Percentiles rank a stretch among this genome's conserved stretches.
Conservation (phyloP, 2,329 filamentous ascomycete species). For the Arachnopeziza araneosa region DNA sequence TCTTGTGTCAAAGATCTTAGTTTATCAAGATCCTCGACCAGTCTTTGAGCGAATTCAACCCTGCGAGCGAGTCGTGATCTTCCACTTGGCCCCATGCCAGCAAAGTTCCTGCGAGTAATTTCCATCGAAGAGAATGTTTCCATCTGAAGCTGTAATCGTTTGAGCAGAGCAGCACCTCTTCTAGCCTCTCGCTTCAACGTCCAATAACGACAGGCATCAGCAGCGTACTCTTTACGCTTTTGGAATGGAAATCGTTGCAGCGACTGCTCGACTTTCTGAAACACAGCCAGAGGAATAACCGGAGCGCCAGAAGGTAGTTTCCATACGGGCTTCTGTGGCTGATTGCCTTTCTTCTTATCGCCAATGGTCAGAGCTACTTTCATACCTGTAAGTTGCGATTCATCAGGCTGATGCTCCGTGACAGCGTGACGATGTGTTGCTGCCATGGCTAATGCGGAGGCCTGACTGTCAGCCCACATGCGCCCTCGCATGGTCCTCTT, state of each 20-base stretch:
- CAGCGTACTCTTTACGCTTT: slow-evolving; percentile 86
- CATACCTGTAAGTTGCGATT: slow-evolving; percentile 76
- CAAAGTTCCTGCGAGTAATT: slow-evolving; percentile 89
- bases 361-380: slow-evolving; percentile 71
- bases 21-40: slow-evolving; percentile 72
- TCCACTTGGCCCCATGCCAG: slow-evolving; percentile 85
- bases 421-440: slow-evolving; percentile 60
- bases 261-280: slow-evolving; percentile 77
- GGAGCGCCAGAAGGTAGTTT: slow-evolving; percentile 91
- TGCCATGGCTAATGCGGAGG: slow-evolving; percentile 74
- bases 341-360: slow-evolving; percentile 65
- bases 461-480: slow-evolving; percentile 88
- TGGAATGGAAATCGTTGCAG: slow-evolving; percentile 77
- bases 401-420: slow-evolving; percentile 69
- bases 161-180: slow-evolving; percentile 83
- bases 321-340: slow-evolving; percentile 68
- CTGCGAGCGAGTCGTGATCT: slow-evolving; percentile 71
- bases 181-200: slow-evolving; percentile 92
- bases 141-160: slow-evolving; percentile 88
- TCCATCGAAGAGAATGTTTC: slow-evolving; percentile 98
- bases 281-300: slow-evolving; percentile 84
- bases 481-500: slow-evolving; percentile 81
- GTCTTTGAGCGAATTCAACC: slow-evolving; percentile 78
- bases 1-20: slow-evolving; percentile 65
- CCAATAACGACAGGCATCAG: slow-evolving; percentile 95